A percentile compares a stretch with the other conserved stretches of the same genome.
Conservation (phyloP, 2,329 filamentous ascomycete genomes). For the Fusarium goolgardi region DNA sequence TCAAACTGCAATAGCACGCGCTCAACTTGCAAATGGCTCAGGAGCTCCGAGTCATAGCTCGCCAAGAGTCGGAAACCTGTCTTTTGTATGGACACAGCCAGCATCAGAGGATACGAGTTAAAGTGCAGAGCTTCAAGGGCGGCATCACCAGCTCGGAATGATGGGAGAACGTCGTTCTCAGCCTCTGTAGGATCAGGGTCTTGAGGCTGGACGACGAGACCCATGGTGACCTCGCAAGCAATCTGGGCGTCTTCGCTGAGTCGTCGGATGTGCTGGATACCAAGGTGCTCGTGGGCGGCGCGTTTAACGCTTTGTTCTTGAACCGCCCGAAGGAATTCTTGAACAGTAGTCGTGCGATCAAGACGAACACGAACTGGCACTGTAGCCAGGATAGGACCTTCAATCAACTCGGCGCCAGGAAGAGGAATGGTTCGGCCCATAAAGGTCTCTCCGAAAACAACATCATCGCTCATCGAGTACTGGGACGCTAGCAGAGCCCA, state of each 20-base stretch:
- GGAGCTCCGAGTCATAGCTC: slow-evolving; percentile 70
- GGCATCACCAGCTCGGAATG: slow-evolving; percentile 64
- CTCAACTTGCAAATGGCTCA: slow-evolving; percentile 63
- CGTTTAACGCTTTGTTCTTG: slow-evolving; percentile 47
- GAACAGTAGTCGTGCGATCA: slow-evolving; percentile 37
- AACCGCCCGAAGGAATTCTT: slow-evolving; percentile 44
- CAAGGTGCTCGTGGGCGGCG: slow-evolving; percentile 48
- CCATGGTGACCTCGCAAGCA: slow-evolving; percentile 67
- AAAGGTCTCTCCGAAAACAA: slow-evolving; percentile 49
- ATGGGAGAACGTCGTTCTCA: slow-evolving; percentile 47
- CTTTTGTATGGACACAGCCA: slow-evolving; percentile 69
- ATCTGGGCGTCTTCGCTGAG: slow-evolving; percentile 62
- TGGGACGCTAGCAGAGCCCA: slow-evolving; percentile 48
- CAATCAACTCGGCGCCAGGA: slow-evolving; percentile 46
- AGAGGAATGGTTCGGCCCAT: slow-evolving; percentile 48
- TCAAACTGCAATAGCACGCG: slow-evolving; percentile 64
- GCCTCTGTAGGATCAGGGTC: slow-evolving; percentile 44
- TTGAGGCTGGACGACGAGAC: slow-evolving; percentile 60
- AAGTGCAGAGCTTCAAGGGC: slow-evolving; percentile 68
- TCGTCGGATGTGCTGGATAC: slow-evolving; percentile 53
- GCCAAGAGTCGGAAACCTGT: slow-evolving; percentile 67
- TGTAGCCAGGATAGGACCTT: slow-evolving; percentile 48
- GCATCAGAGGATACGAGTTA: slow-evolving; percentile 70
- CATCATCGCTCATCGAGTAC: slow-evolving; percentile 46
- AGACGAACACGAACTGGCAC: slow-evolving; percentile 43